These are phyloP conservation scores for Cercis canadensis DNA, from an alignment of 306 rosid genomes.

Conservation along the genomic window DNA sequence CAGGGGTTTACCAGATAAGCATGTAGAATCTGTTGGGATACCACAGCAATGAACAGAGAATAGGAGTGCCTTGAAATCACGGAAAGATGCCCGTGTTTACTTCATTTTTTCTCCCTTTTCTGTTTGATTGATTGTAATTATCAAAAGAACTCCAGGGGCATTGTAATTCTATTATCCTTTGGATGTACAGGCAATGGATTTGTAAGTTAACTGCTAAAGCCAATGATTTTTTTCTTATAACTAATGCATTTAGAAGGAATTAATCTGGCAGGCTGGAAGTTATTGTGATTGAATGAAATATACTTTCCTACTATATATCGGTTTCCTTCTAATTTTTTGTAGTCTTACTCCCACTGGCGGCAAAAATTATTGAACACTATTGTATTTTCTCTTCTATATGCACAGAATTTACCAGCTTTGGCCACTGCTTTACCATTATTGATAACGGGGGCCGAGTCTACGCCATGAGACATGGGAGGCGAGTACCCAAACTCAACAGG, in stretches of 20 bases:
- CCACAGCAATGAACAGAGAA: neutral
- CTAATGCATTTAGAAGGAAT: slow-evolving; percentile 8
- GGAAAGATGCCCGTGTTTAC: neutral
- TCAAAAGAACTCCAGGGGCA: neutral
- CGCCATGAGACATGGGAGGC: slow-evolving; percentile 95
- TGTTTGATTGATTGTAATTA: neutral
- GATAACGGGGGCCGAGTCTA: slow-evolving; percentile 73
- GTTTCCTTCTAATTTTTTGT: slow-evolving; percentile 28
- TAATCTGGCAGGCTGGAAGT: slow-evolving; percentile 12
- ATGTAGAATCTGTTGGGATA: no score
- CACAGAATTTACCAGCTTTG: slow-evolving; percentile 62
- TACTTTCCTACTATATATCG: neutral
- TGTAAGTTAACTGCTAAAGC: no score
- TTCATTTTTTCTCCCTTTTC: no score
- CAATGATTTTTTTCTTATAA: no score
- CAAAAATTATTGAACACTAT: slow-evolving; percentile 12
- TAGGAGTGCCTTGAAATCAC: slow-evolving; percentile 4
- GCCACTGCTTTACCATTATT: slow-evolving; percentile 52
- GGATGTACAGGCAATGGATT: slow-evolving; percentile 3
- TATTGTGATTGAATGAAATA: slow-evolving; percentile 11
- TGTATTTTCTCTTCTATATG: slow-evolving; percentile 28
- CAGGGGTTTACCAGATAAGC: neutral
- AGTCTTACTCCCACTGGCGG: slow-evolving; percentile 19
- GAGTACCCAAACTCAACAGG: slow-evolving; percentile 91
- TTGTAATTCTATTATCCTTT: neutral